phyloP scores from a whole-genome alignment of 495 filamentous ascomycete species.

The Staphylotrichum tortipilum region DNA sequence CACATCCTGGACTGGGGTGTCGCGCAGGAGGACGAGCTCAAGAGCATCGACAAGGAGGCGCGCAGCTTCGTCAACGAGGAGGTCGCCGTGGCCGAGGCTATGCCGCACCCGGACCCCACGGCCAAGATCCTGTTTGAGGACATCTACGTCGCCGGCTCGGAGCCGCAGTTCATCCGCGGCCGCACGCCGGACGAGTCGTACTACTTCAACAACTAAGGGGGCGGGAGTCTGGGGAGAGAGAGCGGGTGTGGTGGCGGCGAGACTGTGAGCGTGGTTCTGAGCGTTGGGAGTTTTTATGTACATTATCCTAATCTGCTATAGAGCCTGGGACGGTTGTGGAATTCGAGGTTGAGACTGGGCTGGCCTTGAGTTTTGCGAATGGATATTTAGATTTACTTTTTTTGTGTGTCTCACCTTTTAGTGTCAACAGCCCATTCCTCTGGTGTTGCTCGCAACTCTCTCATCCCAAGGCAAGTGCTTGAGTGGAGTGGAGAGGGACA shows the following conservation, averaged over 20 bases:
- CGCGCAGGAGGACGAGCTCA: constrained; percentile 90
- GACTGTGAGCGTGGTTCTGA: constrained; percentile 4
- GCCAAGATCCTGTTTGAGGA: constrained; percentile 86
- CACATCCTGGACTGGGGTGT: constrained; percentile 95
- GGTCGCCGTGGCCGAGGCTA: constrained; percentile 81
- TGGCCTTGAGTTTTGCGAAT: constrained; percentile 1
- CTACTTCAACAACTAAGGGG: constrained; percentile 50
- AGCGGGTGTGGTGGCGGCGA: not conserved
- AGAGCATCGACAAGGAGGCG: constrained; percentile 87
- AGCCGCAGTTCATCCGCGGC: constrained; percentile 86
- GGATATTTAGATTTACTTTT: not conserved
- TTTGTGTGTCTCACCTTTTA: not conserved
- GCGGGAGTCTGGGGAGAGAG: not conserved
- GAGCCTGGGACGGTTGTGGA: constrained; percentile 15
- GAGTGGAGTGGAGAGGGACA: not conserved
- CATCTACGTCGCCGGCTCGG: constrained; percentile 86
- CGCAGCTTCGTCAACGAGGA: constrained; percentile 76
- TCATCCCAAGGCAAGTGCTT: too few species aligned
- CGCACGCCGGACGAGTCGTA: constrained; percentile 87
- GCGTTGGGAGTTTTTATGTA: constrained; percentile 14
- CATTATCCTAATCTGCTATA: constrained; percentile 20
- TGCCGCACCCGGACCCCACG: constrained; percentile 67
- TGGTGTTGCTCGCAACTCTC: too few species aligned
- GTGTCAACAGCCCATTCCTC: too few species aligned
- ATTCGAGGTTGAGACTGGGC: constrained; percentile 13